Evolutionary conservation across 176 grass and related monocot species (phyloP).

Genomic region (Hyparrhenia diplandra): DNA sequence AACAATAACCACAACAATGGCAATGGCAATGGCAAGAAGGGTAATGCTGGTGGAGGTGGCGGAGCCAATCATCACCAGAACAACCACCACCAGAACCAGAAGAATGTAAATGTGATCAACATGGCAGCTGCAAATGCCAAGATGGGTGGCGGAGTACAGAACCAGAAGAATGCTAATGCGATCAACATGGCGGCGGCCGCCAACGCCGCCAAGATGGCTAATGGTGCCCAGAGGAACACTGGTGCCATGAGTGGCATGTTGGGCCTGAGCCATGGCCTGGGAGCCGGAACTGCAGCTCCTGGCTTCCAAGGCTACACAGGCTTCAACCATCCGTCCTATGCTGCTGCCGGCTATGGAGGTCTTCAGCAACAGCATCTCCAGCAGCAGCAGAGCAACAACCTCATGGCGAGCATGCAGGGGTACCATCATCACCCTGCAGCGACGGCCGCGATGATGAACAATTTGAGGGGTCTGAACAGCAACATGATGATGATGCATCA

Average conservation of each 20-base stretch:
- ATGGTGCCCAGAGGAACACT: slow-evolving; percentile 29
- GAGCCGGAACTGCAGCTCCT: slow-evolving; percentile 9
- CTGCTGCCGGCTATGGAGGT: slow-evolving; percentile 32
- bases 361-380: slow-evolving; percentile 59
- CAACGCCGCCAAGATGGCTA: slow-evolving; percentile 42
- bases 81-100: slow-evolving; percentile 50
- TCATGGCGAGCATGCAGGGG: slow-evolving; percentile 68
- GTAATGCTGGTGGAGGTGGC: not conserved
- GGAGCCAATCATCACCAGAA: slow-evolving; percentile 59
- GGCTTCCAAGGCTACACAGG: slow-evolving; percentile 47
- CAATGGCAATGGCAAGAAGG: slow-evolving; percentile 49
- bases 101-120: slow-evolving; percentile 60
- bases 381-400: slow-evolving; percentile 54
- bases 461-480: slow-evolving; percentile 45
- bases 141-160: slow-evolving; percentile 34
- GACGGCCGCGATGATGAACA: slow-evolving; percentile 60
- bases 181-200: slow-evolving; percentile 33
- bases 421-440: slow-evolving; percentile 57
- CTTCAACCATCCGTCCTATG: slow-evolving; percentile 43
- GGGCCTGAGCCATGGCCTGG: slow-evolving; percentile 54
- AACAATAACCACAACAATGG: slow-evolving; percentile 35
- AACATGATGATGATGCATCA: slow-evolving; percentile 90
- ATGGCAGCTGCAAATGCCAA: slow-evolving; percentile 51
- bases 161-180: slow-evolving; percentile 34
- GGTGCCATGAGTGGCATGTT: slow-evolving; percentile 54